phyloP scores from a whole-genome alignment of 2,329 filamentous ascomycete species.

The Elsinoe arachidis region DNA sequence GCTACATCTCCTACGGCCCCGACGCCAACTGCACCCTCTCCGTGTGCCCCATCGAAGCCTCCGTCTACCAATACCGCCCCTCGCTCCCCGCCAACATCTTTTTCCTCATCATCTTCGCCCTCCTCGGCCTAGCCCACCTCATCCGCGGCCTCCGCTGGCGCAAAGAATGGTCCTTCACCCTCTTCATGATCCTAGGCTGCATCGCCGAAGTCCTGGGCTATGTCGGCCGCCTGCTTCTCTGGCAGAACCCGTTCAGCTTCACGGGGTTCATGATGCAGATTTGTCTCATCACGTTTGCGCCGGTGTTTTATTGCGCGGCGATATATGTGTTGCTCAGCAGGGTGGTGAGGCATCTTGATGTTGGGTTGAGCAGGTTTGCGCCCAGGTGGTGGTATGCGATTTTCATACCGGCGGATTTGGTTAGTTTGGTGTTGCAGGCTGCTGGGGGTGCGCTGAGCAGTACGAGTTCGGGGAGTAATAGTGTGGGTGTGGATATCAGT shows the following conservation, averaged over 20 bases:
- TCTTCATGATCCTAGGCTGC: conserved; percentile 48
- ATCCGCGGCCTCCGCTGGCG: conserved; percentile 38
- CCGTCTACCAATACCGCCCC: conserved; percentile 45
- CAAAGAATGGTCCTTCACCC: conserved; percentile 40
- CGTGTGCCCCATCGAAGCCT: conserved; percentile 11
- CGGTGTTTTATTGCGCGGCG: conserved; percentile 55
- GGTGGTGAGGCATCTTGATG: conserved; percentile 17
- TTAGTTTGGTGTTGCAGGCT: conserved; percentile 53
- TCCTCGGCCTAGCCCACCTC: conserved; percentile 35
- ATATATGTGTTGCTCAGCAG: conserved; percentile 52
- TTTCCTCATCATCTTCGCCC: conserved; percentile 44
- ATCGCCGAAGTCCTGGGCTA: conserved; percentile 53
- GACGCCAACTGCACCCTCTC: conserved; percentile 12
- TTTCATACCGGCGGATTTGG: conserved; percentile 56
- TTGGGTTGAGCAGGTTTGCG: conserved; percentile 17
- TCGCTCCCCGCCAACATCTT: conserved; percentile 45
- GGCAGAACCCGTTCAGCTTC: conserved; percentile 39
- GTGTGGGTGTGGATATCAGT: conserved; percentile 52
- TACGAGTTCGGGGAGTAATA: conserved; percentile 21
- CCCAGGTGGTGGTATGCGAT: conserved; percentile 22
- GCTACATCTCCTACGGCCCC: conserved; percentile 10
- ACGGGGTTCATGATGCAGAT: conserved; percentile 37
- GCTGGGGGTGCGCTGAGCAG: conserved; percentile 41
- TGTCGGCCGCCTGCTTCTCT: conserved; percentile 47
- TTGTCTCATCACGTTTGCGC: conserved; percentile 51